These are phyloP conservation scores for Thelephora ganbajun DNA, from an alignment of 768 basidiomycete genomes.

Conservation along the genomic window DNA sequence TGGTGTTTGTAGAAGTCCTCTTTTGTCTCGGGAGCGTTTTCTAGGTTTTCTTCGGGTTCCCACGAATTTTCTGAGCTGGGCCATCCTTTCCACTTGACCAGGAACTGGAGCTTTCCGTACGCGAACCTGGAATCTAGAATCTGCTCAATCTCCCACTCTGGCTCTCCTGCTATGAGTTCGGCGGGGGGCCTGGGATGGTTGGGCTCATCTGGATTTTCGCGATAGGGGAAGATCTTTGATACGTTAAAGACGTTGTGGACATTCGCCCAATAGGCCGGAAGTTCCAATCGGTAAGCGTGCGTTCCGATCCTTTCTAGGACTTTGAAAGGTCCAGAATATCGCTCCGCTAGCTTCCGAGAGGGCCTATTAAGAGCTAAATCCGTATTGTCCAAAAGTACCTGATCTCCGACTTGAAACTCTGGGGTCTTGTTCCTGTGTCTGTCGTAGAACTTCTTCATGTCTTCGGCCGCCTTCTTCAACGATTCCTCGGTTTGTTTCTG, in stretches of 20 bases:
- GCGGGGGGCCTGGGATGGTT: constrained; percentile 3
- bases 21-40: not conserved
- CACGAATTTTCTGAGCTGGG: constrained; percentile 5
- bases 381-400: constrained; percentile 3
- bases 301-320: constrained; percentile 6
- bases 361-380: constrained; percentile 4
- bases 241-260: too few species aligned
- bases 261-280: constrained; percentile 1
- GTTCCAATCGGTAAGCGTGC: constrained; percentile 4
- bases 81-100: constrained; percentile 4
- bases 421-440: too few species aligned
- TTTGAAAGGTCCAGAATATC: constrained; percentile 8
- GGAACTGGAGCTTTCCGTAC: not conserved
- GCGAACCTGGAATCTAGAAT: constrained; percentile 8
- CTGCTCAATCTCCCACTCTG: constrained; percentile 9
- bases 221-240: too few species aligned
- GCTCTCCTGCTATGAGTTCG: constrained; percentile 1
- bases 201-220: too few species aligned
- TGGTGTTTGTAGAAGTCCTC: not conserved
- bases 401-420: too few species aligned
- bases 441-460: not conserved
- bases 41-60: too few species aligned
- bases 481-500: too few species aligned
- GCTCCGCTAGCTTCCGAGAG: constrained; percentile 3
- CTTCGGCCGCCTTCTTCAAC: constrained; percentile 4